phyloP scores from a whole-genome alignment of 345 rosid genomes.

The Salix exigua region DNA sequence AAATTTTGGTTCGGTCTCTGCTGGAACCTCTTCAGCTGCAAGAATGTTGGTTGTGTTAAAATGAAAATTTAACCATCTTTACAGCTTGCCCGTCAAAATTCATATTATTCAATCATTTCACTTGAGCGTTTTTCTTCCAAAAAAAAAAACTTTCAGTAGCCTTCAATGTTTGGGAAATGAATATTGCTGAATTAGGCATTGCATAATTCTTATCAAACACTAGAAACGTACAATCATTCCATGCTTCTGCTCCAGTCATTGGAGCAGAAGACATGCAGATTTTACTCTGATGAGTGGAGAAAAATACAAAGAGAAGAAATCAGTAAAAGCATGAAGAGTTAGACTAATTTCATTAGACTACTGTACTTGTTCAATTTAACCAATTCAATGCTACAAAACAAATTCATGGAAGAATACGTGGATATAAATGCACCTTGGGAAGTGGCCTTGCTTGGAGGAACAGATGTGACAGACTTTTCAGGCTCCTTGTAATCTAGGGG shows the following conservation, averaged over 20 bases:
- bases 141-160: not conserved
- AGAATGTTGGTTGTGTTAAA: not conserved
- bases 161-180: not conserved
- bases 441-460: constrained; percentile 44
- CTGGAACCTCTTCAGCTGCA: constrained; percentile 63
- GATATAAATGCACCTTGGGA: constrained; percentile 52
- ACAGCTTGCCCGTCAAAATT: not conserved
- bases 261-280: not conserved
- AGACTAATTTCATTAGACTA: not conserved
- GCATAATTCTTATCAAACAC: not conserved
- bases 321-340: not conserved
- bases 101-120: not conserved
- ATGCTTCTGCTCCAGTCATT: not conserved
- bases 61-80: not conserved
- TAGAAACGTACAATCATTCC: not conserved
- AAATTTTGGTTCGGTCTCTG: constrained; percentile 65
- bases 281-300: not conserved
- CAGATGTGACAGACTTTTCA: constrained; percentile 52
- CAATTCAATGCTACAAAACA: not conserved
- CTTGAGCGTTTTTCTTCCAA: not conserved
- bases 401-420: not conserved
- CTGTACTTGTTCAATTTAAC: not conserved
- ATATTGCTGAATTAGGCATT: not conserved
- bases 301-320: not conserved
- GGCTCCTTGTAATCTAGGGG: constrained; percentile 98